These are phyloP conservation scores for Geosmithia flava DNA, from an alignment of 2,329 filamentous ascomycete species.

Conservation along the genomic window DNA sequence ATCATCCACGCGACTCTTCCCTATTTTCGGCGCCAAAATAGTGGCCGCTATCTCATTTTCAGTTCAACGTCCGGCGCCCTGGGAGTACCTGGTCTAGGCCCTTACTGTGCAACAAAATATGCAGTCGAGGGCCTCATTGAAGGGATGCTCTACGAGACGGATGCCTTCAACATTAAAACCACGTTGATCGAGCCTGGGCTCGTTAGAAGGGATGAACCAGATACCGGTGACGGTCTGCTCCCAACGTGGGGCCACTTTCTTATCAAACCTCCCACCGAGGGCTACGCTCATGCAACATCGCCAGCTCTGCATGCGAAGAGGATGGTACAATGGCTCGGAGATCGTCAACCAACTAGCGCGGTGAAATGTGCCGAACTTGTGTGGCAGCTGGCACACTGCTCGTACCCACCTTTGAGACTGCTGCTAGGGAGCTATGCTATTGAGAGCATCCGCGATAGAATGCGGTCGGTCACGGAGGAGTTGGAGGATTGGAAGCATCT, in stretches of 20 bases:
- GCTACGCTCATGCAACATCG: slow-evolving; percentile 65
- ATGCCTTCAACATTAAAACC: slow-evolving; percentile 81
- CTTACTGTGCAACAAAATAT: slow-evolving; percentile 95
- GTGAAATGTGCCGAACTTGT: slow-evolving; percentile 88
- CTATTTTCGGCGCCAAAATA: slow-evolving; percentile 66
- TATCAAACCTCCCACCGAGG: slow-evolving; percentile 72
- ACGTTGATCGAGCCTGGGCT: slow-evolving; percentile 88
- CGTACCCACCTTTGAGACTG: slow-evolving; percentile 78
- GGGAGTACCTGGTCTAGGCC: slow-evolving; percentile 85
- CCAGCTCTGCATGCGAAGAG: slow-evolving; percentile 81
- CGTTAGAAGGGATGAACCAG: slow-evolving; percentile 73
- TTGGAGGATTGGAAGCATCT: slow-evolving; percentile 87
- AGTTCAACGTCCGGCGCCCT: slow-evolving; percentile 84
- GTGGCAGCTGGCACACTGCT: slow-evolving; percentile 90
- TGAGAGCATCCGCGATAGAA: slow-evolving; percentile 82
- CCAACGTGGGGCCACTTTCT: slow-evolving; percentile 87
- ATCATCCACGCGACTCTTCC: slow-evolving; percentile 84
- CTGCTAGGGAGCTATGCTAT: slow-evolving; percentile 90
- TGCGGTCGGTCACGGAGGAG: slow-evolving; percentile 88
- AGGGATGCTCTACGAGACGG: slow-evolving; percentile 92
- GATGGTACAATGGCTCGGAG: slow-evolving; percentile 89
- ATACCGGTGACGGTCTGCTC: slow-evolving; percentile 40
- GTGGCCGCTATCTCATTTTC: slow-evolving; percentile 85
- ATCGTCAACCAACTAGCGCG: slow-evolving; percentile 83
- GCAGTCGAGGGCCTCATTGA: slow-evolving; percentile 93